These are phyloP conservation scores for Paulinella micropora DNA, from an alignment of 78 protist genomes.

Conservation along the genomic window DNA sequence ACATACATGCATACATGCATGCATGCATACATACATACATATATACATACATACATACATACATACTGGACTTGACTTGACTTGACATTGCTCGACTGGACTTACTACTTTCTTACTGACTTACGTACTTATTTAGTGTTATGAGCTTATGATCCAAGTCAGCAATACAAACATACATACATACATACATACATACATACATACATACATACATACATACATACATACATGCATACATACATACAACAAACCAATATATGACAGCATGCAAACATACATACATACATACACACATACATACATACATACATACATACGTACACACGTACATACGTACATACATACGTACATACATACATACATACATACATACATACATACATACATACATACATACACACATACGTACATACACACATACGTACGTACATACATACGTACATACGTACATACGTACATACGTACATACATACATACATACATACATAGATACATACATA, in stretches of 20 bases:
- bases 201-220: neutral
- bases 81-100: too few species aligned
- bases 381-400: neutral
- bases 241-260: too few species aligned
- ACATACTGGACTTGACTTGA: too few species aligned
- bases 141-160: too few species aligned
- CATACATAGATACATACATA: neutral
- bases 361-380: neutral
- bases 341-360: neutral
- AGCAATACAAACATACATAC: too few species aligned
- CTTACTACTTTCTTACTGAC: too few species aligned
- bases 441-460: neutral
- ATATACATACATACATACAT: too few species aligned
- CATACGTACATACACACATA: neutral
- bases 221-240: too few species aligned
- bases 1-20: neutral
- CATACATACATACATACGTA: neutral
- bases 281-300: too few species aligned
- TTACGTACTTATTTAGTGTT: too few species aligned
- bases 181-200: too few species aligned
- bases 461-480: neutral
- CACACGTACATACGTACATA: neutral
- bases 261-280: too few species aligned
- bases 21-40: neutral
- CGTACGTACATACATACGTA: neutral